phyloP scores from a whole-genome alignment of 2,329 filamentous ascomycete genomes.

The Pestalotiopsis sp. region DNA sequence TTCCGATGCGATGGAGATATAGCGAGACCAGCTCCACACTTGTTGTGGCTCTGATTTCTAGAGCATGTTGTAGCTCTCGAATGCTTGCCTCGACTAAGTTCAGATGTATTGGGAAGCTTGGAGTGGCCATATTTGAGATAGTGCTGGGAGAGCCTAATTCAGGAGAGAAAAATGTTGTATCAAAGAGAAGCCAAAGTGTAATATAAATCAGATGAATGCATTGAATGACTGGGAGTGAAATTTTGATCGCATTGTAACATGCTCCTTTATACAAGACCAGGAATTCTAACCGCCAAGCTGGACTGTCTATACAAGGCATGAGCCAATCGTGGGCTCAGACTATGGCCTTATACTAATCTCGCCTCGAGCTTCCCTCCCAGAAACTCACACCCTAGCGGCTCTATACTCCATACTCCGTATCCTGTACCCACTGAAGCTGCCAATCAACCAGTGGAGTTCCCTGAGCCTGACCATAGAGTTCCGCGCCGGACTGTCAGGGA shows the following conservation, averaged over 20 bases:
- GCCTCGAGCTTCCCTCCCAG: background rate
- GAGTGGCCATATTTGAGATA: background rate
- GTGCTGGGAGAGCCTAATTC: background rate
- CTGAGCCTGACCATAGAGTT: background rate
- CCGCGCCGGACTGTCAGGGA: too few relatives aligned
- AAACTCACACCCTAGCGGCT: background rate
- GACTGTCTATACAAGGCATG: background rate
- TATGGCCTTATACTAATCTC: background rate
- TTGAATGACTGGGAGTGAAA: background rate
- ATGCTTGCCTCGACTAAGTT: conserved; percentile 29
- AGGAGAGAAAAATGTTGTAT: background rate
- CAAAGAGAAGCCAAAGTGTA: background rate
- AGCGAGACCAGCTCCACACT: conserved; percentile 47
- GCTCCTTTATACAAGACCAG: background rate
- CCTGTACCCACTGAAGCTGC: background rate
- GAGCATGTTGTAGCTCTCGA: conserved; percentile 42
- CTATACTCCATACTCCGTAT: background rate
- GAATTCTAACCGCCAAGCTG: background rate
- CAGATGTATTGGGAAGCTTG: background rate
- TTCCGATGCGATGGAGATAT: conserved; percentile 49
- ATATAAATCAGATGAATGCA: background rate
- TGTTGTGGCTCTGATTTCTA: conserved; percentile 40
- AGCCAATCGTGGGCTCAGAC: background rate
- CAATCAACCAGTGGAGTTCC: background rate
- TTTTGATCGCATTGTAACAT: background rate